Conservation (phyloP, 169 alveolate genomes). For the Eimeria necatrix region DNA sequence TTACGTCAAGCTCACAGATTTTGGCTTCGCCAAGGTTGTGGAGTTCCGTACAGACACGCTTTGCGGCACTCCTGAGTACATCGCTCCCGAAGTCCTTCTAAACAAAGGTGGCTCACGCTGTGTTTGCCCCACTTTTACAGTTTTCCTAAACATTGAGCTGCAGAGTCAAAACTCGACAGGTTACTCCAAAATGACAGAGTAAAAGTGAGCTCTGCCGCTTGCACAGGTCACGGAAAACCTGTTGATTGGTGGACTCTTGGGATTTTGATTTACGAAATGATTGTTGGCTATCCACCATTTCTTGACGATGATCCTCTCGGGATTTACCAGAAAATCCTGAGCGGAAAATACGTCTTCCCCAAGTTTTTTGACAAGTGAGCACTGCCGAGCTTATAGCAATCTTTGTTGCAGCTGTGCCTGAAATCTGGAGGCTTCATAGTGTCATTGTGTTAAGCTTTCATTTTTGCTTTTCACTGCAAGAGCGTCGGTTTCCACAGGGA, state of each 20-base stretch:
- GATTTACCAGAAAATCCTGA: constrained; percentile 97
- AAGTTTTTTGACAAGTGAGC: constrained; percentile 82
- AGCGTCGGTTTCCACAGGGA: constrained; percentile 35
- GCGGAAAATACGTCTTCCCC: constrained; percentile 95
- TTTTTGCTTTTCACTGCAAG: too few relatives aligned
- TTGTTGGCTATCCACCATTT: constrained; percentile 99
- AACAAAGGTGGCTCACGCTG: constrained; percentile 86
- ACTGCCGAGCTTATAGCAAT: background rate
- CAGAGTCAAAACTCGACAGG: background rate
- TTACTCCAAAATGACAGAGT: background rate
- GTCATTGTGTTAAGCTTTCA: too few relatives aligned
- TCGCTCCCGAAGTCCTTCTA: constrained; percentile 99
- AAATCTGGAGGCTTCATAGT: too few relatives aligned
- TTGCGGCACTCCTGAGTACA: constrained; percentile 99
- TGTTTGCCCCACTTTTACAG: background rate
- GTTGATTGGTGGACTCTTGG: constrained; percentile 99
- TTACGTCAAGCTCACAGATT: constrained; percentile 98
- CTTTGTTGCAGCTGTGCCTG: too few relatives aligned
- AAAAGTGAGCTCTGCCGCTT: background rate
- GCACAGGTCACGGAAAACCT: constrained; percentile 96
- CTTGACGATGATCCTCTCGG: constrained; percentile 98
- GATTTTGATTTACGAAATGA: constrained; percentile 97
- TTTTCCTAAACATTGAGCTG: too few relatives aligned
- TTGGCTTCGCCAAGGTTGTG: constrained; percentile 99
- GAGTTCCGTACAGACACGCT: constrained; percentile 97